Conservation (phyloP, 116 monocot species). For the Posidonia oceanica region DNA sequence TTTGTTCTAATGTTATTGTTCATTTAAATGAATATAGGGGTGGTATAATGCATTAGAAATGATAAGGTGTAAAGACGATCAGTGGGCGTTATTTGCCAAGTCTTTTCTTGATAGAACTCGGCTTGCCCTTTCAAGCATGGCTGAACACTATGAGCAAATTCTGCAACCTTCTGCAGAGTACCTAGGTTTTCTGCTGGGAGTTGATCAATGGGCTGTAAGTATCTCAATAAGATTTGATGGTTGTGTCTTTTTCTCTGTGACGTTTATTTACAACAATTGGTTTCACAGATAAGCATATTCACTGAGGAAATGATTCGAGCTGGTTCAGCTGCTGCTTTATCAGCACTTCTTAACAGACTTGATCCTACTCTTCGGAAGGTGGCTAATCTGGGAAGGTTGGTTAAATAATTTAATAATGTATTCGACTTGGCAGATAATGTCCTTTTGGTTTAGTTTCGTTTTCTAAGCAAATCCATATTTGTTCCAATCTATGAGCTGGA, state of each 20-base stretch:
- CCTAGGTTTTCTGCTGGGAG: constrained; percentile 77
- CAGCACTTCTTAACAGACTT: constrained; percentile 76
- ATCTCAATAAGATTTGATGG: constrained; percentile 1
- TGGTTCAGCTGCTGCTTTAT: constrained; percentile 93
- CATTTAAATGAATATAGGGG: constrained; percentile 35
- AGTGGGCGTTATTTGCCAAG: constrained; percentile 93
- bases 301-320: constrained; percentile 97
- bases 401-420: background rate
- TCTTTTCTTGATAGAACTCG: constrained; percentile 84
- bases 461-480: too few relatives aligned
- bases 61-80: constrained; percentile 46
- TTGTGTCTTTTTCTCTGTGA: background rate
- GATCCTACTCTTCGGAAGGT: constrained; percentile 80
- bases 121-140: constrained; percentile 77
- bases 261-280: background rate
- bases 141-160: constrained; percentile 69
- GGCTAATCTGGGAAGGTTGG: constrained; percentile 91
- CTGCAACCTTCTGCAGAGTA: constrained; percentile 96
- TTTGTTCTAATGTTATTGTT: background rate
- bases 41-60: constrained; percentile 75
- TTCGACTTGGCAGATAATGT: background rate
- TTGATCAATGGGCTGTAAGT: constrained; percentile 84
- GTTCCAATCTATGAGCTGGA: background rate
- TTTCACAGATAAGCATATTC: constrained; percentile 64
- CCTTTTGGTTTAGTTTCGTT: too few relatives aligned